These are phyloP conservation scores for Arabidopsis suecica DNA, from an alignment of 345 rosid species.

Conservation along the genomic window DNA sequence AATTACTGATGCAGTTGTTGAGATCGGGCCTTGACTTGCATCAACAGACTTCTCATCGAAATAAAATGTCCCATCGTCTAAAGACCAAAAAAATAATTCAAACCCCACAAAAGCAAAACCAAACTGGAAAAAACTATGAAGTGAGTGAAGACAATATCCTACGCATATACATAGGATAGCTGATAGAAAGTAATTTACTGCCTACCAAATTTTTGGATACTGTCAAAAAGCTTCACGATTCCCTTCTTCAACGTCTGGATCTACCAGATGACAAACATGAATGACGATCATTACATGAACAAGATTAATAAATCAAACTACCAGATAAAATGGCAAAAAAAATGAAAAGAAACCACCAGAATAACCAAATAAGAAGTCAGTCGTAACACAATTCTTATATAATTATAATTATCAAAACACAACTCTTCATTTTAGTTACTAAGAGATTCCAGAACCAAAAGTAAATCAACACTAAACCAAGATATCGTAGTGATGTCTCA, in stretches of 20 bases:
- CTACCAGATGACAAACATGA: conserved; percentile 55
- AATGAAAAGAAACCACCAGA: neutral
- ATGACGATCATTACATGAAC: conserved; percentile 18
- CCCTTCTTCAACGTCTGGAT: conserved; percentile 66
- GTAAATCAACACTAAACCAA: conserved; percentile 16
- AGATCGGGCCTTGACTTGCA: conserved; percentile 64
- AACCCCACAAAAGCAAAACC: conserved; percentile 3
- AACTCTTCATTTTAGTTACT: conserved; percentile 2
- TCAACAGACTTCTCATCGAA: conserved; percentile 73
- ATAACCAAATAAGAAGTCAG: neutral
- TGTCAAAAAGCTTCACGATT: conserved; percentile 84
- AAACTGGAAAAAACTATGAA: neutral
- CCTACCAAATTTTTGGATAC: conserved; percentile 82
- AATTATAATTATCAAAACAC: neutral
- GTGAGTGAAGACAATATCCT: neutral
- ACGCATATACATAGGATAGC: conserved; percentile 4
- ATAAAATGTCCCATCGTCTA: conserved; percentile 87
- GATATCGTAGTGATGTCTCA: neutral
- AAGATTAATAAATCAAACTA: conserved; percentile 2
- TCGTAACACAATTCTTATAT: neutral
- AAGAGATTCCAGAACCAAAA: neutral
- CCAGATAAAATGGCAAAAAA: conserved; percentile 2
- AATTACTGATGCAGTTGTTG: conserved; percentile 85
- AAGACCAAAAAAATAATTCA: neutral
- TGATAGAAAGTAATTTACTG: conserved; percentile 22